Evolutionary conservation across 768 basidiomycete genomes (phyloP).

Genomic region (Pholiota microspora): DNA sequence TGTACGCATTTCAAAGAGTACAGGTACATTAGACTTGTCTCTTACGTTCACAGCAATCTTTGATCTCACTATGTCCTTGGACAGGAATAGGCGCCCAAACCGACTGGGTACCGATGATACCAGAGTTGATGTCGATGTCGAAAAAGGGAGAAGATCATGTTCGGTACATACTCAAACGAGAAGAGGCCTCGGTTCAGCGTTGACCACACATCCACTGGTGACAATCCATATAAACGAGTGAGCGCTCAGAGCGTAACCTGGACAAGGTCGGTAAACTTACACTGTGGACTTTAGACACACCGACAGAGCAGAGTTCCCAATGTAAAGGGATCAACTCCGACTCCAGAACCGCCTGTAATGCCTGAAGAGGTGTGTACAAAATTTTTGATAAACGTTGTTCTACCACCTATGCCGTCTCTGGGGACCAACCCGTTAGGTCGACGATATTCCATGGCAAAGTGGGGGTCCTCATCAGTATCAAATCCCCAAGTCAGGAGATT

Average conservation of each 20-base stretch:
- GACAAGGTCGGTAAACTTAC: background rate
- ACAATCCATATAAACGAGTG: background rate
- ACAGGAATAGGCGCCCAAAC: background rate
- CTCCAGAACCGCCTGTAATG: conserved; percentile 4
- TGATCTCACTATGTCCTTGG: background rate
- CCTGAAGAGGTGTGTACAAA: background rate
- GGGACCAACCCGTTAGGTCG: conserved; percentile 2
- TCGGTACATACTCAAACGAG: background rate
- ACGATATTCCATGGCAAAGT: conserved; percentile 21
- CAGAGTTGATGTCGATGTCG: conserved; percentile 1
- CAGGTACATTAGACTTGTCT: background rate
- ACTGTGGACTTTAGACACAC: background rate
- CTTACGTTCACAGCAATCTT: background rate
- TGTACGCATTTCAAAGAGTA: no score
- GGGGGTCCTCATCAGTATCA: conserved; percentile 20
- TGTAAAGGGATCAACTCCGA: conserved; percentile 11
- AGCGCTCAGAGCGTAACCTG: no score
- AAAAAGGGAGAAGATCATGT: background rate
- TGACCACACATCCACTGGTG: background rate
- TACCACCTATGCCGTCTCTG: no score
- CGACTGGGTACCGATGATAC: conserved; percentile 3
- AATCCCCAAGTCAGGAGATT: conserved; percentile 17
- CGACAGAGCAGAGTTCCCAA: conserved; percentile 13
- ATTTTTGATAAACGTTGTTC: background rate
- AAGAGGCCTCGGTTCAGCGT: conserved; percentile 3